Percentiles rank a stretch among this genome's conserved stretches.
These are phyloP conservation scores for Sclerotinia nivalis DNA, from an alignment of 2,329 filamentous ascomycete genomes.

Conservation along the genomic window DNA sequence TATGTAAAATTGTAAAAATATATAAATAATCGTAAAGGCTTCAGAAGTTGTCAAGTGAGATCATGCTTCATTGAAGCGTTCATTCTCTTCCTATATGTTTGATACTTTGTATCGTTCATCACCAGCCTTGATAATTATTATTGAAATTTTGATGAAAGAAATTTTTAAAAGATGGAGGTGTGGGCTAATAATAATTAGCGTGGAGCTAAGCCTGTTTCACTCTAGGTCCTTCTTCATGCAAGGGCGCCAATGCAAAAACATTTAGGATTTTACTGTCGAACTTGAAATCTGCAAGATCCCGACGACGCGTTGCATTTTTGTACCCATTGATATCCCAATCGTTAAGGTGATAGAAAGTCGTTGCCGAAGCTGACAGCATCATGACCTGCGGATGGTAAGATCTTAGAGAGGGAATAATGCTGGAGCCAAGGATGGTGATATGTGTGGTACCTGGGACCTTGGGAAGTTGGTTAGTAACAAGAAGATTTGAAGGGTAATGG, in stretches of 20 bases:
- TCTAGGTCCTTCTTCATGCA: not conserved
- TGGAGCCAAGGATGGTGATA: too few species aligned
- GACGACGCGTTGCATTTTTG: too few species aligned
- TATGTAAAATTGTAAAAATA: not conserved
- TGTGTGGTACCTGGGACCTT: too few species aligned
- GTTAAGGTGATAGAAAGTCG: too few species aligned
- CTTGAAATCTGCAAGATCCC: too few species aligned
- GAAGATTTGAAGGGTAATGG: too few species aligned
- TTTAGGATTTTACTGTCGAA: too few species aligned
- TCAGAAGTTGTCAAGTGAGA: slow-evolving; percentile 63
- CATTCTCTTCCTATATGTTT: slow-evolving; percentile 69
- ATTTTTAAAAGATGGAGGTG: not conserved
- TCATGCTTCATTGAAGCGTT: slow-evolving; percentile 56
- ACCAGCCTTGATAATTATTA: slow-evolving; percentile 50
- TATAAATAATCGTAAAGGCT: slow-evolving; percentile 44
- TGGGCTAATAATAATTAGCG: not conserved
- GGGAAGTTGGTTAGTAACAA: too few species aligned
- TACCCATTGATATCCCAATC: too few species aligned
- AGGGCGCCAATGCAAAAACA: not conserved
- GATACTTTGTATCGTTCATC: slow-evolving; percentile 59
- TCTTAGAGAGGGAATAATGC: too few species aligned
- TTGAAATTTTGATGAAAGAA: slow-evolving; percentile 29
- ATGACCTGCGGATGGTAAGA: too few species aligned
- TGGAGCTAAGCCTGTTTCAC: slow-evolving; percentile 1
- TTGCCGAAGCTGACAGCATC: too few species aligned